A percentile compares a stretch with the other conserved stretches of the same genome.
phyloP scores from a whole-genome alignment of 345 rosid species.

The Luvunga scandens region DNA sequence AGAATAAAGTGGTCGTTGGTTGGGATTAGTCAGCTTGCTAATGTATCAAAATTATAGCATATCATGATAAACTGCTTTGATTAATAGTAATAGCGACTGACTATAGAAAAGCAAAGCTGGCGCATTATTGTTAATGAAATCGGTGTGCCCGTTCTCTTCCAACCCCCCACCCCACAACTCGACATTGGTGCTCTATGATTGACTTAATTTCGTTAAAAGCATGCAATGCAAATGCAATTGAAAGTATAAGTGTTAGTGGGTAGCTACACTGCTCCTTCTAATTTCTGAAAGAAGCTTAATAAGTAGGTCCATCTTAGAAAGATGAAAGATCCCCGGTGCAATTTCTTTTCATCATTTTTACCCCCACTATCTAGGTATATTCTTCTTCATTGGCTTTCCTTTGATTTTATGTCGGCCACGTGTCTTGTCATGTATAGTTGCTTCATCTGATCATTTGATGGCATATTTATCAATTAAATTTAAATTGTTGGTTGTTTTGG shows the following conservation, averaged over 20 bases:
- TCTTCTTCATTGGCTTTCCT: conserved; percentile 21
- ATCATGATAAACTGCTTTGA: conserved; percentile 25
- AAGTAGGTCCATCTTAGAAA: conserved; percentile 21
- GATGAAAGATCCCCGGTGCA: conserved; percentile 29
- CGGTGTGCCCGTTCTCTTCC: neutral
- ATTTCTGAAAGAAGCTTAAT: neutral
- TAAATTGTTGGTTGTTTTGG: conserved; percentile 44
- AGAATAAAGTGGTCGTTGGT: conserved; percentile 13
- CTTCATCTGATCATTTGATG: conserved; percentile 21
- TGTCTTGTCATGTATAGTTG: conserved; percentile 40
- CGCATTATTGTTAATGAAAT: neutral
- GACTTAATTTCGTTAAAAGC: conserved; percentile 24
- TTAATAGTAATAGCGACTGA: neutral
- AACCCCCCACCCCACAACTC: conserved; percentile 1
- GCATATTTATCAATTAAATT: conserved; percentile 17
- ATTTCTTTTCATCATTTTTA: conserved; percentile 35
- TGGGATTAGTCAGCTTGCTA: conserved; percentile 49
- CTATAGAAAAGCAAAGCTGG: neutral
- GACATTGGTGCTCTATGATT: conserved; percentile 35
- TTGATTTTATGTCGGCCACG: conserved; percentile 59
- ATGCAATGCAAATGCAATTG: conserved; percentile 26
- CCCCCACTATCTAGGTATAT: conserved; percentile 44
- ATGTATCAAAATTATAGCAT: conserved; percentile 32
- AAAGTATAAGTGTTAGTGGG: neutral
- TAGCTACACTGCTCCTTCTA: neutral